Evolutionary conservation across 2,329 filamentous ascomycete species (phyloP).

Genomic region (Neofusicoccum umdonicola): DNA sequence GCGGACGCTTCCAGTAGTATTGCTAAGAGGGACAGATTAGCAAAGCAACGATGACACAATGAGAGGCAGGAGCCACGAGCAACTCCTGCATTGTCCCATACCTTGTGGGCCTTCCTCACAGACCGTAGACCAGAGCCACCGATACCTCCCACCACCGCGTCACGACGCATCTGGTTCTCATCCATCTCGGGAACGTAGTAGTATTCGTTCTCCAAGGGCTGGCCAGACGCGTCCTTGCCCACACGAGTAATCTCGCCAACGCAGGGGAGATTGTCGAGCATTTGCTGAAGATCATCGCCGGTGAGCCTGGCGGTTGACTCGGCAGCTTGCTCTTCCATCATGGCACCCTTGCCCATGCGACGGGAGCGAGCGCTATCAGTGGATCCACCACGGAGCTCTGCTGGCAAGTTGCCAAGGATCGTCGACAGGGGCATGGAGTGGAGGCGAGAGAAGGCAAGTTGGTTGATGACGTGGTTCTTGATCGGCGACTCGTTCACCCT

Average conservation of each 20-base stretch:
- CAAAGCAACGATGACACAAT: slow-evolving; percentile 18
- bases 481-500: slow-evolving; percentile 49
- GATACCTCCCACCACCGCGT: slow-evolving; percentile 80
- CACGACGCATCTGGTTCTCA: slow-evolving; percentile 70
- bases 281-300: slow-evolving; percentile 57
- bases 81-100: slow-evolving; percentile 46
- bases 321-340: slow-evolving; percentile 48
- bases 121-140: slow-evolving; percentile 84
- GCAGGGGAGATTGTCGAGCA: slow-evolving; percentile 73
- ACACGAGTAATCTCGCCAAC: slow-evolving; percentile 85
- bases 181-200: slow-evolving; percentile 93
- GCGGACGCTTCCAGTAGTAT: slow-evolving; percentile 70
- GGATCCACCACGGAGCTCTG: slow-evolving; percentile 34
- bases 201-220: slow-evolving; percentile 90
- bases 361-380: background rate
- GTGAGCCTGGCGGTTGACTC: slow-evolving; percentile 30
- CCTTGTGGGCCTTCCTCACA: slow-evolving; percentile 97
- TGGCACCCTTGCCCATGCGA: slow-evolving; percentile 25
- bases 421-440: slow-evolving; percentile 88
- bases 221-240: slow-evolving; percentile 94
- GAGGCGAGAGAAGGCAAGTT: slow-evolving; percentile 89
- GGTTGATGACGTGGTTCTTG: slow-evolving; percentile 87
- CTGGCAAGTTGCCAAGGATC: slow-evolving; percentile 84
- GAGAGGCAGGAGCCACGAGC: background rate
- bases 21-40: slow-evolving; percentile 47